A percentile compares a stretch with the other conserved stretches of the same genome.
phyloP scores from a whole-genome alignment of 1,139 yeast species.

The Yamadazyma sp. region DNA sequence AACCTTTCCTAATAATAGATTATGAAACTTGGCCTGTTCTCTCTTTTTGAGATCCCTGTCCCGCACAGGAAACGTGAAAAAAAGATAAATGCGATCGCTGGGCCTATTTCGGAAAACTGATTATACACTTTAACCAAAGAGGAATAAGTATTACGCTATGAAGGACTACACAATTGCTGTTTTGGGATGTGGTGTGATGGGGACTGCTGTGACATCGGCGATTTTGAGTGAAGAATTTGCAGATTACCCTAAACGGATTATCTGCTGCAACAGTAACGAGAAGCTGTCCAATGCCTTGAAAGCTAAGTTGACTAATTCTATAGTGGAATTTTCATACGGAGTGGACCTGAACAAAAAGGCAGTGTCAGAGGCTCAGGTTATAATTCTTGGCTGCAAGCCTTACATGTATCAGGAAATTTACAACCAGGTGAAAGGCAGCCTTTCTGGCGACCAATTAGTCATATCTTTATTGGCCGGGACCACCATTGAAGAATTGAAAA shows the following conservation, averaged over 20 bases:
- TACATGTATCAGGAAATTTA: slow-evolving; percentile 66
- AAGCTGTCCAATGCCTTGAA: slow-evolving; percentile 47
- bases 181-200: slow-evolving; percentile 95
- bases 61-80: neutral
- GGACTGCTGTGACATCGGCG: slow-evolving; percentile 90
- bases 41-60: neutral
- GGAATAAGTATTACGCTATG: slow-evolving; percentile 23
- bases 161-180: slow-evolving; percentile 68
- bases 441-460: slow-evolving; percentile 58
- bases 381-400: slow-evolving; percentile 87
- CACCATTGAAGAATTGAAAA: slow-evolving; percentile 67
- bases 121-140: neutral
- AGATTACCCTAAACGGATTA: slow-evolving; percentile 69
- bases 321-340: slow-evolving; percentile 56
- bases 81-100: neutral
- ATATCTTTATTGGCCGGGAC: slow-evolving; percentile 92
- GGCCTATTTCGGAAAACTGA: slow-evolving; percentile 1
- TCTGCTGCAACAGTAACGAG: slow-evolving; percentile 71
- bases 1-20: neutral
- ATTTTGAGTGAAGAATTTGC: slow-evolving; percentile 50
- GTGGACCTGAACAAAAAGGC: slow-evolving; percentile 53
- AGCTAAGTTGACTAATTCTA: slow-evolving; percentile 42
- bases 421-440: slow-evolving; percentile 39
- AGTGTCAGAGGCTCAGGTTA: slow-evolving; percentile 62
- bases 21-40: too few species aligned